Conservation (phyloP, 208 protist species). For the Naegleria fowleri region DNA sequence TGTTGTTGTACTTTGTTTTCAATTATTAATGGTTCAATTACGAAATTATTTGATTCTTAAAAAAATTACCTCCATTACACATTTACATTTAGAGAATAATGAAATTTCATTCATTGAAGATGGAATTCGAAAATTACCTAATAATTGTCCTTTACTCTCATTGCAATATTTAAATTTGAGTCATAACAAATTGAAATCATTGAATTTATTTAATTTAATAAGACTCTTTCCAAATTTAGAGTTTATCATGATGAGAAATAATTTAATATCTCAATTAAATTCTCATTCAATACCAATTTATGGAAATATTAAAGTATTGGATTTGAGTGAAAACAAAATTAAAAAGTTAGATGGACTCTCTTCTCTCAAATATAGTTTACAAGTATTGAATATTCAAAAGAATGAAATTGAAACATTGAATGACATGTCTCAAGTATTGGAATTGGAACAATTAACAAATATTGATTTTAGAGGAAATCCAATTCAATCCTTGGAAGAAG, state of each 20-base stretch:
- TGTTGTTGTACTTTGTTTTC: neutral
- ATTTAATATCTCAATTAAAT: neutral
- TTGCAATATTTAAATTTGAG: constrained; percentile 8
- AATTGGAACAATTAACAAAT: neutral
- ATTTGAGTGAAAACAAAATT: constrained; percentile 5
- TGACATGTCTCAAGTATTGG: neutral
- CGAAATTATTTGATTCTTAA: neutral
- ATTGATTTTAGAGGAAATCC: constrained; percentile 4
- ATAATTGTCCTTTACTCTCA: neutral
- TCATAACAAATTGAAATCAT: neutral
- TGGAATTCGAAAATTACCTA: neutral
- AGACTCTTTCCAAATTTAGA: neutral
- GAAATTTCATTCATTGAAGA: neutral
- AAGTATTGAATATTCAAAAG: neutral
- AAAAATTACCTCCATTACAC: neutral
- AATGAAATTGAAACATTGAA: neutral
- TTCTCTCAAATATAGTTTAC: neutral
- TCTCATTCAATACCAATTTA: neutral
- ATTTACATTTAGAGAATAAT: constrained; percentile 13
- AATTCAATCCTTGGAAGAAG: neutral
- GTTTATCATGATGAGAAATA: neutral
- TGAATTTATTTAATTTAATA: neutral
- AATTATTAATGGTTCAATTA: neutral
- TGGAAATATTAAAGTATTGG: neutral
- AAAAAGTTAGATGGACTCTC: neutral